phyloP scores from a whole-genome alignment of 1,139 yeast genomes.

The Protomyces inundatus region DNA sequence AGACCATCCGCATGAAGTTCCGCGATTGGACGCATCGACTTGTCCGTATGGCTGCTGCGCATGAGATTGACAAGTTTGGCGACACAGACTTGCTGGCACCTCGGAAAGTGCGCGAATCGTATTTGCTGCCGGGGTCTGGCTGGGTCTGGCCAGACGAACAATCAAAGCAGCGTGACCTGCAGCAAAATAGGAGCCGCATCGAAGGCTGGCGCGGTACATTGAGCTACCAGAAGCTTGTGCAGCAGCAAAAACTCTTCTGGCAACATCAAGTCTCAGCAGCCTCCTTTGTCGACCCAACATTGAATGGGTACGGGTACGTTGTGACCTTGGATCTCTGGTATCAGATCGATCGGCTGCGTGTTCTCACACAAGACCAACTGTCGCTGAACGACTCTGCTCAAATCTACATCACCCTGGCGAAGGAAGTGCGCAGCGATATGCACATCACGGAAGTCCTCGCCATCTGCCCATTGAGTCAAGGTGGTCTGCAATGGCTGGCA shows the following conservation, averaged over 20 bases:
- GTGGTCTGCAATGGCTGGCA: slow-evolving; percentile 36
- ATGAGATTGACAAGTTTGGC: slow-evolving; percentile 37
- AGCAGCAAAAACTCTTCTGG: not conserved
- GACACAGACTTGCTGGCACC: slow-evolving; percentile 37
- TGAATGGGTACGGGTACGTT: slow-evolving; percentile 33
- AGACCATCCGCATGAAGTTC: slow-evolving; percentile 38
- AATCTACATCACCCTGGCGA: slow-evolving; percentile 25
- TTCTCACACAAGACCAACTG: slow-evolving; percentile 32
- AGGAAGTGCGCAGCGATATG: slow-evolving; percentile 35
- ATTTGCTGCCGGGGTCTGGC: slow-evolving; percentile 38
- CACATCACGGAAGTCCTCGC: slow-evolving; percentile 38
- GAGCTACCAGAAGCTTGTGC: slow-evolving; percentile 32
- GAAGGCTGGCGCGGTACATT: slow-evolving; percentile 40
- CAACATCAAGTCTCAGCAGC: not conserved
- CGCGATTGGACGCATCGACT: slow-evolving; percentile 37
- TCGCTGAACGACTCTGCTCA: slow-evolving; percentile 37
- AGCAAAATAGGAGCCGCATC: slow-evolving; percentile 36
- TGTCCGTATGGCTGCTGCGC: slow-evolving; percentile 38
- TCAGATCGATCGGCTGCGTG: slow-evolving; percentile 37
- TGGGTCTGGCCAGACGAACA: slow-evolving; percentile 38
- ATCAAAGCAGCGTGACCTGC: slow-evolving; percentile 35
- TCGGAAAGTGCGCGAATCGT: slow-evolving; percentile 23
- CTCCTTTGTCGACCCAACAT: slow-evolving; percentile 26
- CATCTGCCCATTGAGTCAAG: slow-evolving; percentile 32
- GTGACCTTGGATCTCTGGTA: slow-evolving; percentile 37